Evolutionary conservation across 2,329 filamentous ascomycete genomes (phyloP), one percentile per base, ranked within the genome.

Genomic region (Talaromyces albobiverticillius): DNA sequence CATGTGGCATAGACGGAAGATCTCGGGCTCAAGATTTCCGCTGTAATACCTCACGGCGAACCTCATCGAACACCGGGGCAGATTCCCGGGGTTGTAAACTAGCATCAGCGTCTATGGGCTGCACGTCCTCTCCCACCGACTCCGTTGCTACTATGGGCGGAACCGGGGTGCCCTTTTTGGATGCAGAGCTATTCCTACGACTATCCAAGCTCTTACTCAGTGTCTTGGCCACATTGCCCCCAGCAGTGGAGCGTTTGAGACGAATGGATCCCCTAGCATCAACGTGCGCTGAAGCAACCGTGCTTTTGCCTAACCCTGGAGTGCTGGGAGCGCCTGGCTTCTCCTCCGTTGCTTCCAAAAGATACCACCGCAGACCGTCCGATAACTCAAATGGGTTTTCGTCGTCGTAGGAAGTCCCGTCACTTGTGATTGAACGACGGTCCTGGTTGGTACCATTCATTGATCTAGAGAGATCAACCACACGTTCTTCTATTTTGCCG

Each of bases 311-410:
- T 52, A 96, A 81, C 0, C 93, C 92, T 0, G 94, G 93, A 0
- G 93, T 97, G n/a, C 88, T 87, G 0, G 94, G 94, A 2, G 91
- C 92, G 1, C 88, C 88, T 0, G 90, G 85, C 66, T 96, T 96
- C 71, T 99, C 94, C 72, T 99, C 94, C 2, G 84, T 81, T 0
- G 94, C 94, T 67, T 99, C 93, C 32, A 99, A 86, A 5, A 99
- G 82, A 71, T 96, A 97, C 94, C 94, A 99, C 31, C 93, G 85
- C 46, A 99, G 76, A 3, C 94, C 94, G 64, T 99, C 94, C 0
- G 91, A 96, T 11, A 99, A 80, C 64, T 96, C 92, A 70, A 99
- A 99, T 0, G 94, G 94, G 65, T 99, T 99, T 60, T 97, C 94
- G 59, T 96, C 91, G 60, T 95, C 90, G 18, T 83, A 73, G 1